Percentiles rank a stretch among this genome's conserved stretches.
Conservation (phyloP, 2,329 filamentous ascomycete genomes). For the Arthroderma sp. region DNA sequence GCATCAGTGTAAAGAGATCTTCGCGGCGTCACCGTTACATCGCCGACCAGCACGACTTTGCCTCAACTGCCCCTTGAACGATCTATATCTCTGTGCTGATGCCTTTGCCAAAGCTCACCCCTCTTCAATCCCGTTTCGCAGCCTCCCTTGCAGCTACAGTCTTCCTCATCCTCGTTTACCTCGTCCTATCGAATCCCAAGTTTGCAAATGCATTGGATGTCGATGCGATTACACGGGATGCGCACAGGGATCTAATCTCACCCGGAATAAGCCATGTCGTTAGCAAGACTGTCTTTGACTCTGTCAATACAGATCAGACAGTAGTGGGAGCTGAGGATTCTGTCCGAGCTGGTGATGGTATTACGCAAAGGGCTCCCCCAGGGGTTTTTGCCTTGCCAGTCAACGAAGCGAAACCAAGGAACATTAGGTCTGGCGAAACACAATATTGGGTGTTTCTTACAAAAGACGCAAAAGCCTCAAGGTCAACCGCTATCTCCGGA, state of each 20-base stretch:
- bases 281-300: slow-evolving; percentile 6
- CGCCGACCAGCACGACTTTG: not conserved
- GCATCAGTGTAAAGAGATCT: no score
- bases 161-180: slow-evolving; percentile 47
- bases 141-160: slow-evolving; percentile 51
- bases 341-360: slow-evolving; percentile 25
- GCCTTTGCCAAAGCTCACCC: slow-evolving; percentile 42
- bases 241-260: slow-evolving; percentile 37
- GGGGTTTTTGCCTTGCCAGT: slow-evolving; percentile 44
- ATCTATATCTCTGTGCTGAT: slow-evolving; percentile 18
- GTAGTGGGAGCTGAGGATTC: not conserved
- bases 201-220: slow-evolving; percentile 52
- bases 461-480: slow-evolving; percentile 38
- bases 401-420: slow-evolving; percentile 48
- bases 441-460: slow-evolving; percentile 53
- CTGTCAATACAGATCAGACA: slow-evolving; percentile 18
- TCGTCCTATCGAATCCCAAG: slow-evolving; percentile 45
- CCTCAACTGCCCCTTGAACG: not conserved
- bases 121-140: slow-evolving; percentile 58
- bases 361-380: slow-evolving; percentile 46
- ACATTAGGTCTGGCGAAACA: slow-evolving; percentile 50
- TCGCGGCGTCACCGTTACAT: no score
- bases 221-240: slow-evolving; percentile 29
- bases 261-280: slow-evolving; percentile 15
- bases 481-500: slow-evolving; percentile 20